Conservation (phyloP, 1,284 basidiomycete genomes). For the Rhizopogon parksii region DNA sequence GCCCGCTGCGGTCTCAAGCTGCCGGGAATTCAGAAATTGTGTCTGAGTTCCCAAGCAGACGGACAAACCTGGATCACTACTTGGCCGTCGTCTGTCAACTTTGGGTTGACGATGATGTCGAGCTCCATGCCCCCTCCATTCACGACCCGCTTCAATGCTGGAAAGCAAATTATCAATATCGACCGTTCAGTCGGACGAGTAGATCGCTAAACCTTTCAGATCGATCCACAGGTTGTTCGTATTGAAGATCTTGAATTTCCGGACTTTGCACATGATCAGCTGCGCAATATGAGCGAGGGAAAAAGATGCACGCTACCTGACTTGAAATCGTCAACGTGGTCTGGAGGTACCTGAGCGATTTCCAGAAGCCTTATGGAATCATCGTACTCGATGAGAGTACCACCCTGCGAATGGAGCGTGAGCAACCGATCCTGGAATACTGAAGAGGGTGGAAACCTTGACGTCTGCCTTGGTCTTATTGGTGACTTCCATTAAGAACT, state of each 20-base stretch:
- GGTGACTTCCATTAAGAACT: conserved; percentile 96
- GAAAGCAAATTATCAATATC: background rate
- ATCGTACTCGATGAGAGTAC: conserved; percentile 92
- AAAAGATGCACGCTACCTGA: conserved; percentile 38
- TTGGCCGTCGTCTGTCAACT: conserved; percentile 77
- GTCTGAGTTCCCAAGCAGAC: background rate
- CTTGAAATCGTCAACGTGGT: conserved; percentile 97
- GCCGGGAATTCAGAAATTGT: conserved; percentile 18
- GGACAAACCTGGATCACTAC: conserved; percentile 59
- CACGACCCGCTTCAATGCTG: conserved; percentile 87
- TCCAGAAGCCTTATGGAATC: conserved; percentile 88
- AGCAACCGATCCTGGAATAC: background rate
- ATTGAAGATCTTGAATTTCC: conserved; percentile 92
- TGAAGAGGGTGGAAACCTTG: conserved; percentile 46
- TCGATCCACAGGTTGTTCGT: conserved; percentile 97
- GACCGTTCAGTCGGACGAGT: conserved; percentile 53
- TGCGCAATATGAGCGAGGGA: conserved; percentile 1
- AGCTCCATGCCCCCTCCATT: conserved; percentile 84
- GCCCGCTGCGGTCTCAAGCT: conserved; percentile 94
- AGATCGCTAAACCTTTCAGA: conserved; percentile 48
- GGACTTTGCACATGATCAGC: conserved; percentile 36
- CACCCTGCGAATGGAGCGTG: conserved; percentile 52
- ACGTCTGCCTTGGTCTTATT: conserved; percentile 99
- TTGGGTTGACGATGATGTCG: conserved; percentile 89
- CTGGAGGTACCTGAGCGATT: conserved; percentile 92